These are phyloP conservation scores for Aechmea fasciata DNA, from an alignment of 176 grass and related monocot genomes.

Conservation along the genomic window DNA sequence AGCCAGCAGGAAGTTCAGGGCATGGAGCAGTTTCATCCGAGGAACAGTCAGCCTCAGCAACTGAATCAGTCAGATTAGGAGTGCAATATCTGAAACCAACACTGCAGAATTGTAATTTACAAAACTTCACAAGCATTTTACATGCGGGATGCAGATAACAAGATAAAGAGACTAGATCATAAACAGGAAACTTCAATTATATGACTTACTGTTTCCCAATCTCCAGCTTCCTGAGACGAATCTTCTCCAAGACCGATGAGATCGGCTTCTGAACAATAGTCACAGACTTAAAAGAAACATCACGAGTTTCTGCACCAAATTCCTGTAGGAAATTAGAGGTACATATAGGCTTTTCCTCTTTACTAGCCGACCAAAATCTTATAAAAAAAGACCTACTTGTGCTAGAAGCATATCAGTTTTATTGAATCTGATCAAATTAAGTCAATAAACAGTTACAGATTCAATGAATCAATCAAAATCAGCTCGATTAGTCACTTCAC, in stretches of 20 bases:
- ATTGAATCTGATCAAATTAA: too few species aligned
- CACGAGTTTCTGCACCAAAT: conserved; percentile 46
- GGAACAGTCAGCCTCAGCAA: not conserved
- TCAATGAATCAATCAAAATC: not conserved
- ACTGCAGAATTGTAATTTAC: not conserved
- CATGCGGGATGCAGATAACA: not conserved
- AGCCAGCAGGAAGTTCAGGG: not conserved
- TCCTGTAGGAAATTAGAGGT: not conserved
- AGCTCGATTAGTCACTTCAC: not conserved
- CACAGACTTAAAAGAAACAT: conserved; percentile 58
- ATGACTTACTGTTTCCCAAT: conserved; percentile 52
- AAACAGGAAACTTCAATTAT: not conserved
- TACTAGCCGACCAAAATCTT: not conserved
- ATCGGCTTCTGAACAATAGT: conserved; percentile 72
- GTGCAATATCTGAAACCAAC: not conserved
- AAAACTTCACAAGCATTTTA: not conserved
- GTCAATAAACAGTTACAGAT: not conserved
- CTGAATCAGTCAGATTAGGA: not conserved
- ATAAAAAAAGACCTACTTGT: not conserved
- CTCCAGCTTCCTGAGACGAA: conserved; percentile 69
- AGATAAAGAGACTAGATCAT: not conserved
- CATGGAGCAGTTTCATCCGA: not conserved
- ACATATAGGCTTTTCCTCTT: not conserved
- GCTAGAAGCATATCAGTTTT: not conserved
- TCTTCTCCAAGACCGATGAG: conserved; percentile 89